Evolutionary conservation across 441 rosid genomes (phyloP).

Genomic region (Lepidium campestre): DNA sequence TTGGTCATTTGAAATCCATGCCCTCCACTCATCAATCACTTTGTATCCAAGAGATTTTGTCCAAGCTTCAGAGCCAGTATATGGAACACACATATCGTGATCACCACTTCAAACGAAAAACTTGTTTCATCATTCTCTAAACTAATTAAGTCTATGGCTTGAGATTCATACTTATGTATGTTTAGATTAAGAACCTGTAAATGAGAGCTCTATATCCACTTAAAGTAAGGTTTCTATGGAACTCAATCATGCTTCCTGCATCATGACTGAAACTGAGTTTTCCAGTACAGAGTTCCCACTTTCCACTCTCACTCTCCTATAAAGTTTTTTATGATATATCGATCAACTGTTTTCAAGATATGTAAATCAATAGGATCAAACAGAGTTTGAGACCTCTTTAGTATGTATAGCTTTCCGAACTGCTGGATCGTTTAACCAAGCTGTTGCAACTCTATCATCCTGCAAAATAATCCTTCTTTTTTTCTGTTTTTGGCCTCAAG

Average conservation of each 20-base stretch:
- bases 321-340: background rate
- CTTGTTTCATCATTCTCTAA: background rate
- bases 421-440: slow-evolving; percentile 59
- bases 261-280: slow-evolving; percentile 41
- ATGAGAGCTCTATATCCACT: slow-evolving; percentile 72
- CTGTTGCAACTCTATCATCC: slow-evolving; percentile 72
- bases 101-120: slow-evolving; percentile 50
- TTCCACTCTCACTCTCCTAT: slow-evolving; percentile 44
- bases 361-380: background rate
- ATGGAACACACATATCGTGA: slow-evolving; percentile 88
- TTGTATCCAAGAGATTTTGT: slow-evolving; percentile 74
- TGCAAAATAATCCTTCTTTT: slow-evolving; percentile 10
- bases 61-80: slow-evolving; percentile 89
- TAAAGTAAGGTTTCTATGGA: slow-evolving; percentile 69
- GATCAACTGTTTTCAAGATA: background rate
- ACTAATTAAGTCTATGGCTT: background rate
- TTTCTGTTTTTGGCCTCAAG: background rate
- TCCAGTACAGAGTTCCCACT: slow-evolving; percentile 56
- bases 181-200: slow-evolving; percentile 45
- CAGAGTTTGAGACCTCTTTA: slow-evolving; percentile 38
- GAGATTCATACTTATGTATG: background rate
- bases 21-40: slow-evolving; percentile 73
- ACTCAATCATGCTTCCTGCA: slow-evolving; percentile 77
- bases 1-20: slow-evolving; percentile 68
- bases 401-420: slow-evolving; percentile 72